Conservation (phyloP, 2,329 filamentous ascomycete genomes). For the Rasamsonia emersonii region DNA sequence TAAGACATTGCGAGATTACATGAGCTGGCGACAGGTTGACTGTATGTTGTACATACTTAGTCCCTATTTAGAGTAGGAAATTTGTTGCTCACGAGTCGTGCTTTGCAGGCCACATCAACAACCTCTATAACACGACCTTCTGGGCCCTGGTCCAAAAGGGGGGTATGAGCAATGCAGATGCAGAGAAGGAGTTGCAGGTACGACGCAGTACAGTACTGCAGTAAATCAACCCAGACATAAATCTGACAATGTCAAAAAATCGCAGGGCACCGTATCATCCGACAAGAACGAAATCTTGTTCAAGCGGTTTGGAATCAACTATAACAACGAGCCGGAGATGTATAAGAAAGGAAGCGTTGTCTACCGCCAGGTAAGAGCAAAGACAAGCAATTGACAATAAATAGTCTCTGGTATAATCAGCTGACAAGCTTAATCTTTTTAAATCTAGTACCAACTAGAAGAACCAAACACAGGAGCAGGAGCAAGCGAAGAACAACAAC, state of each 20-base stretch:
- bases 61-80: neutral
- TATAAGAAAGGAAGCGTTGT: conserved; percentile 90
- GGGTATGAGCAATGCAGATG: conserved; percentile 65
- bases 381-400: neutral
- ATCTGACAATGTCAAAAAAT: conserved; percentile 13
- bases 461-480: conserved; percentile 45
- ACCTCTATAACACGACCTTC: conserved; percentile 95
- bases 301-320: conserved; percentile 82
- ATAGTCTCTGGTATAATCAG: neutral
- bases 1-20: conserved; percentile 80
- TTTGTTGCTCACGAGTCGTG: neutral
- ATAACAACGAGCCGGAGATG: conserved; percentile 91
- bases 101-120: conserved; percentile 79
- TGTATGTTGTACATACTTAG: conserved; percentile 50
- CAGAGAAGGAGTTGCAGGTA: conserved; percentile 71
- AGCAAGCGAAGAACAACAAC: conserved; percentile 42
- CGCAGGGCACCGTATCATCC: conserved; percentile 66
- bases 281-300: conserved; percentile 98
- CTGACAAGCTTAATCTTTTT: neutral
- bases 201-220: too few species aligned
- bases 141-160: conserved; percentile 79
- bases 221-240: neutral
- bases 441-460: conserved; percentile 58
- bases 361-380: conserved; percentile 59
- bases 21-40: conserved; percentile 95